These are phyloP conservation scores for Breviolum minutum DNA, from an alignment of 73 alveolate species.

Conservation along the genomic window DNA sequence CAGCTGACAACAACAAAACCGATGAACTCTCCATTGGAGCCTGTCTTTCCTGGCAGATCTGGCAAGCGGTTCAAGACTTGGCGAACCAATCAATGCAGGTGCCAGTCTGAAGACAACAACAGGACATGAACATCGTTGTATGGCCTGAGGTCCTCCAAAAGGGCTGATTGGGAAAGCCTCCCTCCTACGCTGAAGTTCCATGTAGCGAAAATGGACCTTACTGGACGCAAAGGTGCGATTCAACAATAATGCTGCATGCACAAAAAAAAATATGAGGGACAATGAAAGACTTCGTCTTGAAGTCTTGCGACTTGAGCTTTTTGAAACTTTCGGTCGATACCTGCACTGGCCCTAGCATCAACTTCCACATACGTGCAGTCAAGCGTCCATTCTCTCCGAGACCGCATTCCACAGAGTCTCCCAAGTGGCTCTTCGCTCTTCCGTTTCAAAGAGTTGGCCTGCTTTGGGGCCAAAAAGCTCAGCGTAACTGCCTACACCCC, in stretches of 20 bases:
- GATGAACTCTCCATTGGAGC: slow-evolving; percentile 9
- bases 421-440: not conserved
- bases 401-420: not conserved
- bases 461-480: not conserved
- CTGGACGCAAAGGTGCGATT: not conserved
- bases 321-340: no score
- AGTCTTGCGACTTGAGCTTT: no score
- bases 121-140: no score
- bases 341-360: not conserved
- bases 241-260: no score
- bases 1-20: not conserved
- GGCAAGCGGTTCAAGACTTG: not conserved
- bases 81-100: no score
- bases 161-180: not conserved
- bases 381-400: slow-evolving; percentile 15
- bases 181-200: not conserved
- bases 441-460: slow-evolving; percentile 16
- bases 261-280: no score
- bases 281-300: no score
- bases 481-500: not conserved
- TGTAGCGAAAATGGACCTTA: not conserved
- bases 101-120: no score
- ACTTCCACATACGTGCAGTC: not conserved
- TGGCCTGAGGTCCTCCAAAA: slow-evolving; percentile 27
- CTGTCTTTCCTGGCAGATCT: not conserved